Conservation (phyloP, 345 rosid genomes). For the Linum trigynum region DNA sequence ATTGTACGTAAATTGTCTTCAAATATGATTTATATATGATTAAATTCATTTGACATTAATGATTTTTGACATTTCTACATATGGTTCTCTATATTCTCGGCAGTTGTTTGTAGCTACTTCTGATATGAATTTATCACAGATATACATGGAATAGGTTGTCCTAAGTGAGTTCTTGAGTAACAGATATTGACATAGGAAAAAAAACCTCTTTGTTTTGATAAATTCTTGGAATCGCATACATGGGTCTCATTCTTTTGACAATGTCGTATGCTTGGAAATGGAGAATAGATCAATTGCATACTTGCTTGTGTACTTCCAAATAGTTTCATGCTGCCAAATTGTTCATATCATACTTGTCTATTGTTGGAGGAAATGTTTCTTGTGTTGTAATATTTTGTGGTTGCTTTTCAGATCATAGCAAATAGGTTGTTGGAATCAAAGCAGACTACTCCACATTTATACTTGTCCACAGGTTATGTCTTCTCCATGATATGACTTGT, state of each 20-base stretch:
- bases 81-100: no score
- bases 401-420: constrained; percentile 62
- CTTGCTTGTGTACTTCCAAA: not conserved
- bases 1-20: no score
- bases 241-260: not conserved
- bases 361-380: not conserved
- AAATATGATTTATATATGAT: no score
- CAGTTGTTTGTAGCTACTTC: not conserved
- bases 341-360: not conserved
- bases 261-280: not conserved
- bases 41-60: no score
- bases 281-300: not conserved
- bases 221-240: not conserved
- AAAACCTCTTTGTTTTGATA: not conserved
- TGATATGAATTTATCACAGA: not conserved
- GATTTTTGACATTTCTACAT: no score
- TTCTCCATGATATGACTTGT: constrained; percentile 6
- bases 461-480: constrained; percentile 66
- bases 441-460: constrained; percentile 81
- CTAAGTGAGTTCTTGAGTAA: not conserved
- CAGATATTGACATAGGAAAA: not conserved
- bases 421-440: constrained; percentile 91
- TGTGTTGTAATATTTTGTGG: not conserved
- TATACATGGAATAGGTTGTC: not conserved
- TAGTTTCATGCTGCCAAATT: not conserved